Evolutionary conservation across 108 stramenopile genomes (phyloP), one percentile per base, ranked within the genome.

Genomic region (Fistulifera pelliculosa): DNA sequence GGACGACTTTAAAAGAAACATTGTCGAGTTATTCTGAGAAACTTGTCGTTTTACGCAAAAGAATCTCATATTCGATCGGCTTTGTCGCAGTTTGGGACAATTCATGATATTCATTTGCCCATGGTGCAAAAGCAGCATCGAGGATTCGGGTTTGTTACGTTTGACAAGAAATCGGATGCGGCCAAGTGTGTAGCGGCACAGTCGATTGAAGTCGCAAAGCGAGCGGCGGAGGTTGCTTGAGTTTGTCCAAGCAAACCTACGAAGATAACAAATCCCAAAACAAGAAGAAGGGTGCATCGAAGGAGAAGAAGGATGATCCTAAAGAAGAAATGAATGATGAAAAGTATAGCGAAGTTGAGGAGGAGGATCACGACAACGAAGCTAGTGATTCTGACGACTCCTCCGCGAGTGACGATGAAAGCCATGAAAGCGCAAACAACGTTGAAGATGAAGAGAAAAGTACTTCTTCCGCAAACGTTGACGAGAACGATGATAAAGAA

Each of bases 71-170:
- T 96, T 54, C 74, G 67, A 24, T 55, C 57, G 12, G 61, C 63
- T 38, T 57, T 96, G 66, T 41, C 56, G 24, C 38, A 62, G 13
- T 90, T 77, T 73, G 93, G 93, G 35, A 47, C 62, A 5, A 63
- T 94, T 0, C 48, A 66, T 15, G 83, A 90, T 27, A 69, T 96
- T 28, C 85, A 93, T 62, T 39, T 96, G 15, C 93, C 94, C 11
- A 72, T 59, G 1, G 93, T 93, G 26, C 41, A 14, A 26, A 50
- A 19, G 51, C 59, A 56, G 35, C 90, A 89, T 77, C 71, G 87
- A 27, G 96, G 96, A 47, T 97, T 93, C 66, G 83, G 75, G n/a
- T 97, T 97, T 62, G 91, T 91, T 0, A 93, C 91, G 3, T 97
- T 93, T 79, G 65, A 62, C 12, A 75, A 75, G 54, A 54, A 72